Conservation (phyloP, 805 yeast genomes). For the Candida chilensis region DNA sequence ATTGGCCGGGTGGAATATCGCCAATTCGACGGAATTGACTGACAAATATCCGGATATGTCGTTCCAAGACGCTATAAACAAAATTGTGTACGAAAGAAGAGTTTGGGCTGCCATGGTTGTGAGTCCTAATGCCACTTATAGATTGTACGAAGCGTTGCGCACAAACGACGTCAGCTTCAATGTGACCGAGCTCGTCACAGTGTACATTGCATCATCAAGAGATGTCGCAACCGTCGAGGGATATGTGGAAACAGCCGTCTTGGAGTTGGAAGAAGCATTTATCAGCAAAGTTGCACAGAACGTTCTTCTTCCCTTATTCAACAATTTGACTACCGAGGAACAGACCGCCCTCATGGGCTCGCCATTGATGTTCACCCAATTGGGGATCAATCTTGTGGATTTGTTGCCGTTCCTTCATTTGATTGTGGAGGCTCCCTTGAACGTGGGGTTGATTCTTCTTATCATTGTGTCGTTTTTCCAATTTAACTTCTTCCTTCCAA, state of each 20-base stretch:
- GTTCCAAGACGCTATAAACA: not conserved
- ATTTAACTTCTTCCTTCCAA: slow-evolving; percentile 23
- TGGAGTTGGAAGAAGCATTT: too few species aligned
- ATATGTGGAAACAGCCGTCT: too few species aligned
- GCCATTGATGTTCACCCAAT: not conserved
- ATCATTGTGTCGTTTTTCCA: slow-evolving; percentile 31
- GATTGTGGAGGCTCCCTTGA: slow-evolving; percentile 28
- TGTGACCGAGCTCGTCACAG: not conserved
- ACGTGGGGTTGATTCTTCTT: slow-evolving; percentile 32
- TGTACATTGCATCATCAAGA: not conserved
- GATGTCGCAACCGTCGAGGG: not conserved
- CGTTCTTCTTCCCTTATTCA: not conserved
- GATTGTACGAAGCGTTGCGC: not conserved
- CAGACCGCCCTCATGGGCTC: not conserved
- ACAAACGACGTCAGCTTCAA: not conserved
- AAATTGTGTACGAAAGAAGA: not conserved
- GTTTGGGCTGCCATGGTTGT: slow-evolving; percentile 1
- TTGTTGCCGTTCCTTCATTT: slow-evolving; percentile 18
- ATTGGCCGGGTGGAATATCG: slow-evolving; percentile 1
- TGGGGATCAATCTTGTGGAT: slow-evolving; percentile 9
- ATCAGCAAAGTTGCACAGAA: too few species aligned
- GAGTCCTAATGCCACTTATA: not conserved
- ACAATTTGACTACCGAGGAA: not conserved
- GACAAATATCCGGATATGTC: slow-evolving; percentile 1
- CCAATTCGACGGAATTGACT: not conserved